Conservation (phyloP, 1,139 yeast species). For the Taphrina sp. region DNA sequence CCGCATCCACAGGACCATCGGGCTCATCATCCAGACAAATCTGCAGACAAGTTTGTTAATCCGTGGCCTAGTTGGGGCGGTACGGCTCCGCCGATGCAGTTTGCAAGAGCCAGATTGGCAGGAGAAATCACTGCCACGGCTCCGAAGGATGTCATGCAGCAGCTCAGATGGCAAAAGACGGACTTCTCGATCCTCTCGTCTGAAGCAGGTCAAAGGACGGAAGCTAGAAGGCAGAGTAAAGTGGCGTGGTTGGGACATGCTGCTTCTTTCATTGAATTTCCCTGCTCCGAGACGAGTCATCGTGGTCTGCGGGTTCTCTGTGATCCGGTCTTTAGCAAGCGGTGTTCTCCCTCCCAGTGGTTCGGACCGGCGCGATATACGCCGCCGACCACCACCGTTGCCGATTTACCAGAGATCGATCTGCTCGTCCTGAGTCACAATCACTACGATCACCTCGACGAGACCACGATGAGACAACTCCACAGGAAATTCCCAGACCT, state of each 20-base stretch:
- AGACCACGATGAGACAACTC: constrained; percentile 29
- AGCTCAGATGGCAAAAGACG: constrained; percentile 20
- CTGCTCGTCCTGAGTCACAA: constrained; percentile 83
- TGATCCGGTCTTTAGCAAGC: constrained; percentile 36
- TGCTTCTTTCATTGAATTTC: constrained; percentile 35
- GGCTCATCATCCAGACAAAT: constrained; percentile 18
- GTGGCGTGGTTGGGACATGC: constrained; percentile 39
- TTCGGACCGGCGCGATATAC: constrained; percentile 81
- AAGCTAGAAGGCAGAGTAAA: constrained; percentile 5
- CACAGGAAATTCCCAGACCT: constrained; percentile 26
- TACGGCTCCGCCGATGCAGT: neutral
- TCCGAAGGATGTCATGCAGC: constrained; percentile 15
- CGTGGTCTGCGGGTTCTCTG: constrained; percentile 35
- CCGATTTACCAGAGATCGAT: constrained; percentile 64
- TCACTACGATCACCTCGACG: constrained; percentile 48
- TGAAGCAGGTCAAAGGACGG: neutral
- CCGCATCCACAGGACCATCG: constrained; percentile 17
- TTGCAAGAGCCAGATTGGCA: neutral
- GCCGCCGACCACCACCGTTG: constrained; percentile 63
- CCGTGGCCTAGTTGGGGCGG: constrained; percentile 28
- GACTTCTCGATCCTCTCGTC: no score
- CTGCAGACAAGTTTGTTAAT: constrained; percentile 16
- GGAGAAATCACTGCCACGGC: constrained; percentile 14
- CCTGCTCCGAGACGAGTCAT: neutral
- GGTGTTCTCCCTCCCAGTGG: constrained; percentile 46